These are phyloP conservation scores for Didymella segeticola DNA, from an alignment of 2,329 filamentous ascomycete genomes.

Conservation along the genomic window DNA sequence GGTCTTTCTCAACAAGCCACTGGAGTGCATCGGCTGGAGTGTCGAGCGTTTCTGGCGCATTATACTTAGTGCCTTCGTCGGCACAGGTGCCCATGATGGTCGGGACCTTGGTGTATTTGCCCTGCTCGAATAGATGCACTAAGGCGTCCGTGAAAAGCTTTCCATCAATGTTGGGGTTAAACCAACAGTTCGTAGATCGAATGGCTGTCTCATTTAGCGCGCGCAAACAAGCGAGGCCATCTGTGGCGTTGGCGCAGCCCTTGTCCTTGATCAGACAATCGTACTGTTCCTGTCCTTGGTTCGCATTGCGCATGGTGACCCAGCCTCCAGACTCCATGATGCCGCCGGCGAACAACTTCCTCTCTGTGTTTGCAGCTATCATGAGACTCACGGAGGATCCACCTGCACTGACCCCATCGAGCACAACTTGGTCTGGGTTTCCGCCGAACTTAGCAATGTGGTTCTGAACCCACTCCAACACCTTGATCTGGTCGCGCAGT, in stretches of 20 bases:
- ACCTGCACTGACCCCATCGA: slow-evolving; percentile 74
- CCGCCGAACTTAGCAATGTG: slow-evolving; percentile 73
- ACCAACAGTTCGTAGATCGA: slow-evolving; percentile 51
- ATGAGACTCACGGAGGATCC: slow-evolving; percentile 50
- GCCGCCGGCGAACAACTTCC: slow-evolving; percentile 59
- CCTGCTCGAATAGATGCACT: slow-evolving; percentile 56
- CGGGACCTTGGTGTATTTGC: slow-evolving; percentile 60
- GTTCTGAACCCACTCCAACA: slow-evolving; percentile 71
- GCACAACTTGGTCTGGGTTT: slow-evolving; percentile 69
- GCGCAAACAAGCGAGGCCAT: slow-evolving; percentile 58
- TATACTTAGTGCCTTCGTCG: slow-evolving; percentile 68
- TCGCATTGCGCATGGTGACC: slow-evolving; percentile 55
- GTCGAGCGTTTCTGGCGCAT: slow-evolving; percentile 59
- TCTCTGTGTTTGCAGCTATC: slow-evolving; percentile 50
- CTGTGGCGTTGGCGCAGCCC: slow-evolving; percentile 51
- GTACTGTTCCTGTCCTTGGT: slow-evolving; percentile 60
- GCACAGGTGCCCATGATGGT: slow-evolving; percentile 64
- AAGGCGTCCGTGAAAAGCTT: slow-evolving; percentile 61
- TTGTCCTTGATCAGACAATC: slow-evolving; percentile 59
- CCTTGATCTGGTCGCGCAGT: slow-evolving; percentile 72
- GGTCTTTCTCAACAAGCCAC: slow-evolving; percentile 67
- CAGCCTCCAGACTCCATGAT: slow-evolving; percentile 63
- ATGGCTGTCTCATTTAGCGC: slow-evolving; percentile 52
- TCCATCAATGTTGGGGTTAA: slow-evolving; percentile 59
- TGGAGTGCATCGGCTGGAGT: slow-evolving; percentile 58